Percentiles rank a stretch among this genome's conserved stretches.
Conservation (phyloP, 176 grass and related monocot genomes). For the Saccharum spontaneum region DNA sequence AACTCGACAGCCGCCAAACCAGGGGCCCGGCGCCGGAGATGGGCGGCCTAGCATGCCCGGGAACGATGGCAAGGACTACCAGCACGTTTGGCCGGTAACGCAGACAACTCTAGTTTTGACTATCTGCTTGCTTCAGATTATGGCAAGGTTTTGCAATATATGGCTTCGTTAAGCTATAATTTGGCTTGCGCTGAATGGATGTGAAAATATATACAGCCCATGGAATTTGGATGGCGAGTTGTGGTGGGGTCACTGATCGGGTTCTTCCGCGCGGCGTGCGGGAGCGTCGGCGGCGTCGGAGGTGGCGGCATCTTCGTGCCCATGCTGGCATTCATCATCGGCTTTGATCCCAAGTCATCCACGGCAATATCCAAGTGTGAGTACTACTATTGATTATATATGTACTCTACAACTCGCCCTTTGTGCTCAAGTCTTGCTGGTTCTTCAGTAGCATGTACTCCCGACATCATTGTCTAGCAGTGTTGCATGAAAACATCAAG, state of each 20-base stretch:
- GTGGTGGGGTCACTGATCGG: constrained; percentile 55
- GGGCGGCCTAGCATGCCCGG: too few species aligned
- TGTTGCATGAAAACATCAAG: too few species aligned
- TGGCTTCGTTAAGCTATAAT: not conserved
- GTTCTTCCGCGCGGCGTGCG: constrained; percentile 68
- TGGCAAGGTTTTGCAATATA: not conserved
- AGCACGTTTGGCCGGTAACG: not conserved
- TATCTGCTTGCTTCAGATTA: too few species aligned
- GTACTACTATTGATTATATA: too few species aligned
- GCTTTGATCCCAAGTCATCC: constrained; percentile 72
- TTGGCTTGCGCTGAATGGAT: not conserved
- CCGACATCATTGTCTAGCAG: too few species aligned
- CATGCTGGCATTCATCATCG: constrained; percentile 69
- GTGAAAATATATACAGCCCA: not conserved
- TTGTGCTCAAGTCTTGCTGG: too few species aligned
- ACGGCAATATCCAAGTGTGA: constrained; percentile 79
- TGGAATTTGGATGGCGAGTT: constrained; percentile 76
- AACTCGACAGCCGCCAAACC: not conserved
- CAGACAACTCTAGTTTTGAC: not conserved
- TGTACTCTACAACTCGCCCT: too few species aligned
- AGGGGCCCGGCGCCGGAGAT: not conserved
- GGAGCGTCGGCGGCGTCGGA: constrained; percentile 73
- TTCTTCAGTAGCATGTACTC: too few species aligned
- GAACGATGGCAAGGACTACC: not conserved
- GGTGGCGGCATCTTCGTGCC: constrained; percentile 84